Base-by-base conservation (phyloP, 129 eudicot genomes). In the Flaveria trinervia region DNA sequence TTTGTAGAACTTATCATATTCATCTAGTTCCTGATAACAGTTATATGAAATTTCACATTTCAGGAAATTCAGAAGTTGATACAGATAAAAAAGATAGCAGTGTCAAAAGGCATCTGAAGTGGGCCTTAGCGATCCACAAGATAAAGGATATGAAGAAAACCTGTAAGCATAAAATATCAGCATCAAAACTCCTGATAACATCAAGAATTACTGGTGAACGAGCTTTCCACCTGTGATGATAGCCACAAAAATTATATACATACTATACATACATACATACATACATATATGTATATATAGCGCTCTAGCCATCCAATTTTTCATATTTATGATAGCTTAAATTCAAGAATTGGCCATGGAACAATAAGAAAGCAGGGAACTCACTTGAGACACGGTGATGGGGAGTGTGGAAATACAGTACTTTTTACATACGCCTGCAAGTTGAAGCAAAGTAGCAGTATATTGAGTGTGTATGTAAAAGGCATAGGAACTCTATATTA, bases 161-260 rank as follows among this genome's bases (percentile, higher is more conserved):
- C 98, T 94, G 98, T 81, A 94, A 79, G 89, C 98, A 94, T 82
- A 91, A 80, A 52, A 94, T 89, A 85, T 94, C 97, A 77, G 92
- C 86, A 50, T 81, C 92, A 54, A 94, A 85, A 83, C 72, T 74
- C 81, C 81, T 87, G 49, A 94, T 89, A 77, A 87, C 83, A 41
- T 88, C 84, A 80, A 94, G 81, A 81, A 94, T 62, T 82, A 89
- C 81, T 55, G 88, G 79, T 1, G 96, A 89, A 83, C 98, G 98
- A 84, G 90, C 86, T 85, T 94, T 94, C 98, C 98, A 94, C 90
- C 98, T 94, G 69, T 33, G 57, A 60, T 54, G 56, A 28, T 51
- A 25, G 36, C 41, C 78, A 13, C 66, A 49, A 64, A 14, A 77
- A 22, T 41, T 70, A 6, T 18, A 49, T 50, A 45, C 17, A 71